Conservation (phyloP, 805 yeast genomes). For the Myxozyma neotropica region DNA sequence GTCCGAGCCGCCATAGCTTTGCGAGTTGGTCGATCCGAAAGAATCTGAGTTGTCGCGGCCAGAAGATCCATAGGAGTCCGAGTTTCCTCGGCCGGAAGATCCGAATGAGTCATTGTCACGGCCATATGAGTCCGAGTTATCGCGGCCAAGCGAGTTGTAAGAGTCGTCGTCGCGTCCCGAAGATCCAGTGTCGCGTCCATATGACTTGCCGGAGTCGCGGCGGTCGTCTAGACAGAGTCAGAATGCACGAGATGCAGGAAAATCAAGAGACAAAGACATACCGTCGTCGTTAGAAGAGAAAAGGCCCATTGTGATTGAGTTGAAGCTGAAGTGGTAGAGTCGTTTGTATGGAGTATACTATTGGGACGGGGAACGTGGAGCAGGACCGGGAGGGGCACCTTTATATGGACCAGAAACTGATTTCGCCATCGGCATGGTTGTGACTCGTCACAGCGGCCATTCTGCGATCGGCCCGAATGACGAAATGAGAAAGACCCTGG, state of each 20-base stretch:
- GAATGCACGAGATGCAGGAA: background rate
- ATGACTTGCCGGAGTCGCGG: background rate
- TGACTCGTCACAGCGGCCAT: no score
- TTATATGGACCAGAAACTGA: no score
- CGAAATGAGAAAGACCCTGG: no score
- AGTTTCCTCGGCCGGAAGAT: background rate
- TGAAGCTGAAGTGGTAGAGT: background rate
- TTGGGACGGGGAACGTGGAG: no score
- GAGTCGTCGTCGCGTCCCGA: background rate
- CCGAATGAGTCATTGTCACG: background rate
- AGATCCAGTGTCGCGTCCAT: background rate
- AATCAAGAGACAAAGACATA: background rate
- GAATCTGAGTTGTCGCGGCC: slow-evolving; percentile 2
- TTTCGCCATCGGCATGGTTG: no score
- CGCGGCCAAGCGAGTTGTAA: no score
- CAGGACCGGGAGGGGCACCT: no score
- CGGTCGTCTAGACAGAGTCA: background rate
- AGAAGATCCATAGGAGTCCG: no score
- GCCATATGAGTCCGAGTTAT: background rate
- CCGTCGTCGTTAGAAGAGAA: slow-evolving; percentile 7
- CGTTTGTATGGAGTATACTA: no score
- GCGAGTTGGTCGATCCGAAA: background rate
- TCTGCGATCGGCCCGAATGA: no score
- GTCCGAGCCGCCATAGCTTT: background rate
- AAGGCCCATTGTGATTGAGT: slow-evolving; percentile 5